Evolutionary conservation across 495 filamentous ascomycete genomes (phyloP).

Genomic region (Baudoinia panamericana): DNA sequence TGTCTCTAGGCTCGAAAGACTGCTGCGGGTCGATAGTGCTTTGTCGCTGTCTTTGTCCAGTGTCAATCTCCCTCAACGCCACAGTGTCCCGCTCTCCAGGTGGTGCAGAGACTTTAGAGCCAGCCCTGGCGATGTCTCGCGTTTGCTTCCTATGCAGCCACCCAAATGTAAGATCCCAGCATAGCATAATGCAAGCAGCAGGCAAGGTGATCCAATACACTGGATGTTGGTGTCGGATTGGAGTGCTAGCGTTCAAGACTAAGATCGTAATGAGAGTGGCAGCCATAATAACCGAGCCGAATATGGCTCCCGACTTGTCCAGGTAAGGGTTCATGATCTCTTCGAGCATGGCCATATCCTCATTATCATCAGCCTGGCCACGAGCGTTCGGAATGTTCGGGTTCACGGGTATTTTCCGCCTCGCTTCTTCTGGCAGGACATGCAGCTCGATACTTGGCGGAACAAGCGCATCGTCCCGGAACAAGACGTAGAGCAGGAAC

Average conservation of each 20-base stretch:
- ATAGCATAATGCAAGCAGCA: constrained; percentile 49
- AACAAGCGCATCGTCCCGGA: constrained; percentile 47
- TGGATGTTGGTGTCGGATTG: constrained; percentile 31
- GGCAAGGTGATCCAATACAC: constrained; percentile 52
- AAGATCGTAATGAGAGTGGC: constrained; percentile 46
- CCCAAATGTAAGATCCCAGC: constrained; percentile 45
- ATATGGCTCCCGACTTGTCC: constrained; percentile 47
- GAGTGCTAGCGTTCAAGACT: constrained; percentile 43
- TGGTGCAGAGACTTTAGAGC: too few relatives aligned
- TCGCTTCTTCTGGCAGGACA: constrained; percentile 44
- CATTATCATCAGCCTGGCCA: constrained; percentile 41
- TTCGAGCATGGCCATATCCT: constrained; percentile 44
- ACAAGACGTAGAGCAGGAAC: constrained; percentile 50
- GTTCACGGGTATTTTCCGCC: constrained; percentile 44
- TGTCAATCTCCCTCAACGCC: constrained; percentile 41
- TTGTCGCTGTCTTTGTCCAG: constrained; percentile 30
- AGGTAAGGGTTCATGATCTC: constrained; percentile 61
- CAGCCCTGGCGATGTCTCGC: constrained; percentile 43
- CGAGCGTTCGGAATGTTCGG: constrained; percentile 52
- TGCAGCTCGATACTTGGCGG: constrained; percentile 51
- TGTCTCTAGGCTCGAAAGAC: too few relatives aligned
- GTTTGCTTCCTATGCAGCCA: constrained; percentile 47
- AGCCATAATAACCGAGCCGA: constrained; percentile 49
- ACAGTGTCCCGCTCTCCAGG: too few relatives aligned
- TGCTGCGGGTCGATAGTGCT: too few relatives aligned